Percentiles rank a stretch among this genome's conserved stretches.
These are phyloP conservation scores for Cryptococcus sp. DNA, from an alignment of 1,284 basidiomycete species.

Conservation along the genomic window DNA sequence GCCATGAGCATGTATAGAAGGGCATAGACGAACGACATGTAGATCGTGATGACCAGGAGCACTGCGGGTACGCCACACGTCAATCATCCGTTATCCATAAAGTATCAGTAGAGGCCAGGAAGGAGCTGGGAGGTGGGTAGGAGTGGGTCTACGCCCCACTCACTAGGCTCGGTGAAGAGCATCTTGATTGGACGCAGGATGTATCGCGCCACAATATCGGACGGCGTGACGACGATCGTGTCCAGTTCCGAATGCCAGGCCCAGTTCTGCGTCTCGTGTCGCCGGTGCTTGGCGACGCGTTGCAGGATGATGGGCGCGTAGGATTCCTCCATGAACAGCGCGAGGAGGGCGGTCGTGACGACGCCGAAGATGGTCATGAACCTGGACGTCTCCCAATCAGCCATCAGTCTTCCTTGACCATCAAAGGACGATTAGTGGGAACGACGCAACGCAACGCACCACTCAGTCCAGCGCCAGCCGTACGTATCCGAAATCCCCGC, in stretches of 20 bases:
- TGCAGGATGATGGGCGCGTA: constrained; percentile 25
- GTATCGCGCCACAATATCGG: constrained; percentile 22
- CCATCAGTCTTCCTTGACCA: no score
- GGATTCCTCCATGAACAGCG: constrained; percentile 20
- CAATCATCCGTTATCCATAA: neutral
- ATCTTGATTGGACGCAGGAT: constrained; percentile 25
- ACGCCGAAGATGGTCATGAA: constrained; percentile 25
- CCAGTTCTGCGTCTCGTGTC: constrained; percentile 18
- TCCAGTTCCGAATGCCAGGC: constrained; percentile 21
- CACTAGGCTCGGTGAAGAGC: constrained; percentile 26
- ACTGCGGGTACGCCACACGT: constrained; percentile 1
- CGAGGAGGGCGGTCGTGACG: constrained; percentile 14
- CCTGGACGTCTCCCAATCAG: neutral
- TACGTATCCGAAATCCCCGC: constrained; percentile 4
- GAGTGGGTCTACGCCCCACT: neutral
- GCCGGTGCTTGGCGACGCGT: constrained; percentile 8
- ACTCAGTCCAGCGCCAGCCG: constrained; percentile 30
- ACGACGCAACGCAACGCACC: constrained; percentile 5
- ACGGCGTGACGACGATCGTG: constrained; percentile 13
- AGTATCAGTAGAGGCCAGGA: neutral
- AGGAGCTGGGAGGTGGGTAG: no score
- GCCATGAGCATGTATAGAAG: constrained; percentile 34
- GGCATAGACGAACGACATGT: constrained; percentile 30
- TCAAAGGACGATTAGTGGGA: no score
- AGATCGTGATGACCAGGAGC: constrained; percentile 25